Evolutionary conservation across 805 yeast genomes (phyloP), one percentile per base, ranked within the genome.

Genomic region (Metschnikowia sp.): DNA sequence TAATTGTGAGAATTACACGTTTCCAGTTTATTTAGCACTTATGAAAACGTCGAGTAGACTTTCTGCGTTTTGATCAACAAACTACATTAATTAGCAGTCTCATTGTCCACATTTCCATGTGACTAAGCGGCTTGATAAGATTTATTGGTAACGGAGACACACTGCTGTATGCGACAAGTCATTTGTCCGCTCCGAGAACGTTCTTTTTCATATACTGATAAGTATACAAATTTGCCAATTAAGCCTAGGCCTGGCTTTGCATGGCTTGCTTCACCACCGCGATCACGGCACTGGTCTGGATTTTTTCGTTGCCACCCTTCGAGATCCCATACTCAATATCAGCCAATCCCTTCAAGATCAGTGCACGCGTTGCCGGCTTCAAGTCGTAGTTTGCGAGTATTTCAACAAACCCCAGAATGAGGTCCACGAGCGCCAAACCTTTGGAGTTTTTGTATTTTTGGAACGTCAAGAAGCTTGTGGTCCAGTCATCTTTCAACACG

Each of bases 311-410:
- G 2, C 98, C 97, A 9, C 99, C 99, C 63, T 82, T 83, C 13
- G 96, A 82, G 33, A 94, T 84, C 1, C 96, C 85, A 64, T 91
- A 92, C 68, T 94, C 99, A 22, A 94, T 80, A 48, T 92, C 97
- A 11, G 91, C 81, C 44, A 94, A 70, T 1, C 89, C 89, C 52
- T 78, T 77, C 47, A 89, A 70, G 6, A 92, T 73, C 12, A 74
- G 72, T 10, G 83, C 79, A 53, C 95, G 74, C 2, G 94, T 82
- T 29, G 65, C 64, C 1, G 79, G 74, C 52, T 78, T 76, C 57
- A 94, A 69, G 51, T 89, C 87, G 55, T 83, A 82, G n/a, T 70
- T 72, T 45, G 81, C 83, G 45, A 94, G 69, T 13, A 86, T 80
- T 33, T 82, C 85, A 6, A 87, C 80, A 49, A 92, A 80, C 3